Percentiles rank a stretch among this genome's conserved stretches.
Evolutionary conservation across 2,329 filamentous ascomycete species (phyloP).

Genomic region (Colletotrichum simmondsii): DNA sequence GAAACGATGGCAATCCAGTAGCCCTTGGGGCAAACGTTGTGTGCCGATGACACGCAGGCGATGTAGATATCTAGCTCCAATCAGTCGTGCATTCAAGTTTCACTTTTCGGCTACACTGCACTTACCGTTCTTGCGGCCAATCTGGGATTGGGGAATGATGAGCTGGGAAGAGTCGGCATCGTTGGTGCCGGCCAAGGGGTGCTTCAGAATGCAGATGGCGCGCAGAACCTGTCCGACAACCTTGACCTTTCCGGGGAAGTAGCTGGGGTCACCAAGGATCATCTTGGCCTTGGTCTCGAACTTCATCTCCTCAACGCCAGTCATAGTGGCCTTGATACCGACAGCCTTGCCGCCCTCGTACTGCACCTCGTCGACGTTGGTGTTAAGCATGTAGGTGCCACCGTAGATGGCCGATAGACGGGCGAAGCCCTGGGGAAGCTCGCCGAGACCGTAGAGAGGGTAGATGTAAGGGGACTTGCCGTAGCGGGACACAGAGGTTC

Average conservation of each 20-base stretch:
- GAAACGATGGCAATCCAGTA: conserved; percentile 99
- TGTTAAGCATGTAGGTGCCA: conserved; percentile 99
- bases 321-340: conserved; percentile 98
- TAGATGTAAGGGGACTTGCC: conserved; percentile 99
- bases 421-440: conserved; percentile 97
- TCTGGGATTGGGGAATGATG: conserved; percentile 97
- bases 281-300: conserved; percentile 97
- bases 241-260: conserved; percentile 91
- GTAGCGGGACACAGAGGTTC: conserved; percentile 96
- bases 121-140: conserved; percentile 94
- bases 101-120: neutral
- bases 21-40: conserved; percentile 98
- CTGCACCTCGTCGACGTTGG: conserved; percentile 87
- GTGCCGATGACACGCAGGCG: conserved; percentile 91
- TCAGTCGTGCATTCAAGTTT: conserved; percentile 29
- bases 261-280: conserved; percentile 95
- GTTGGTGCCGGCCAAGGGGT: conserved; percentile 90
- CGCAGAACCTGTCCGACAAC: conserved; percentile 91
- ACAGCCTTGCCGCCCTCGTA: conserved; percentile 88
- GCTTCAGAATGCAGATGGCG: conserved; percentile 97
- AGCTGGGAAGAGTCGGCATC: conserved; percentile 91
- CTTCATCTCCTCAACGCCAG: conserved; percentile 88
- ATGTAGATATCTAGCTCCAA: conserved; percentile 86
- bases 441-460: conserved; percentile 95
- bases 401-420: conserved; percentile 98